Base-by-base conservation (phyloP, 768 basidiomycete genomes). In the Suillus decipiens region DNA sequence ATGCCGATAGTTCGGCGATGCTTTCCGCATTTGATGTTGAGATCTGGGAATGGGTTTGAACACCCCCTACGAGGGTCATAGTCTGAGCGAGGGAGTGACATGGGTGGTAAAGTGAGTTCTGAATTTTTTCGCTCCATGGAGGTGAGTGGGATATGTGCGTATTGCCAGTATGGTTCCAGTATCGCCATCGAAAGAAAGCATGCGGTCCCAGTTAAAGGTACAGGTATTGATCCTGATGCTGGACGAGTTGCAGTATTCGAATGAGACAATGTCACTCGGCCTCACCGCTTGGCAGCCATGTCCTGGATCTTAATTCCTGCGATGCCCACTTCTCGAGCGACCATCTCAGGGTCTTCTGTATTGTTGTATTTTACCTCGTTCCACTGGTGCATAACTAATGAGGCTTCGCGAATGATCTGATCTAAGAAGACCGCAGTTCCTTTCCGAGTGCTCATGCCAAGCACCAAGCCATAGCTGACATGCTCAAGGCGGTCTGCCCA, bases 281-380 rank as follows among this genome's bases (percentile, higher is more conserved):
- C n/a, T n/a, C 66, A 95, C 95, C 95, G 82, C 75, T 94, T 96
- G 15, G 93, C 95, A 48, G 90, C 84, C 94, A 96, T 95, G 73
- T 97, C 95, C 76, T 99, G 96, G 64, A 99, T 95, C 81, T 98
- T 99, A 68, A 99, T 90, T 3, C 94, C 95, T 0, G 94, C 91
- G 70, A 97, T n/a, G n/a, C n/a, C n/a, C n/a, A n/a, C n/a, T n/a
- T n/a, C n/a, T n/a, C n/a, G n/a, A n/a, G n/a, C n/a, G n/a, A n/a
- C n/a, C n/a, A n/a, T n/a, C n/a, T n/a, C 47, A 93, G 82, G 71
- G n/a, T n/a, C n/a, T n/a, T n/a, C n/a, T n/a, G n/a, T n/a, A n/a
- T n/a, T n/a, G n/a, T n/a, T n/a, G n/a, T n/a, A n/a, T n/a, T n/a
- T n/a, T n/a, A n/a, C n/a, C n/a, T n/a, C n/a, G n/a, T n/a, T n/a